These are phyloP conservation scores for Pichia phayaonensis DNA, from an alignment of 805 yeast species.

Conservation along the genomic window DNA sequence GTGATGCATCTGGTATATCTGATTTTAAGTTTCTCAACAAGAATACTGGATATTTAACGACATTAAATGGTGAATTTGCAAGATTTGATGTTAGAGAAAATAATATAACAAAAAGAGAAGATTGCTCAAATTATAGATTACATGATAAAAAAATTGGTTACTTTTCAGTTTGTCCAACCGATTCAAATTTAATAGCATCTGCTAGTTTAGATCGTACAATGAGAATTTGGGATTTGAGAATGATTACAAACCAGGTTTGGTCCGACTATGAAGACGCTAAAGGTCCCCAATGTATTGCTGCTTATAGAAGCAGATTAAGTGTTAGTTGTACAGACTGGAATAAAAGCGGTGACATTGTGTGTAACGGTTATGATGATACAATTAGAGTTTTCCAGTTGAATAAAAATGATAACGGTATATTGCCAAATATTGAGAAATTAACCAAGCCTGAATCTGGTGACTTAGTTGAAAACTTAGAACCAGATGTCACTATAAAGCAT, in stretches of 20 bases:
- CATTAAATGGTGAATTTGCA: constrained; percentile 74
- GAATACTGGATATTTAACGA: constrained; percentile 61
- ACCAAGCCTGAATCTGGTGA: constrained; percentile 18
- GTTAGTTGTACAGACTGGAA: constrained; percentile 85
- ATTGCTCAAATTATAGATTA: constrained; percentile 41
- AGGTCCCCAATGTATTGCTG: constrained; percentile 48
- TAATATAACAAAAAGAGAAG: constrained; percentile 10
- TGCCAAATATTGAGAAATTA: constrained; percentile 11
- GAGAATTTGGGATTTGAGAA: constrained; percentile 81
- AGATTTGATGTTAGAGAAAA: constrained; percentile 56
- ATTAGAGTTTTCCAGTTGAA: constrained; percentile 59
- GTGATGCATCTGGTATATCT: constrained; percentile 58
- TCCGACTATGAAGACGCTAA: constrained; percentile 43
- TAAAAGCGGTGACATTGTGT: constrained; percentile 57
- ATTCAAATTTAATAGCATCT: constrained; percentile 63
- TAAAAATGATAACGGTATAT: constrained; percentile 24
- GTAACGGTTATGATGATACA: constrained; percentile 90
- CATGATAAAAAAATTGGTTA: constrained; percentile 93
- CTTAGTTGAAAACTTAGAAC: constrained; percentile 40
- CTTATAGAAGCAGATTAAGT: constrained; percentile 68
- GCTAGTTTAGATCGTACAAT: constrained; percentile 84
- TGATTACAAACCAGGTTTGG: constrained; percentile 41
- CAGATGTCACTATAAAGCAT: constrained; percentile 62
- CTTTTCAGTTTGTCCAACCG: constrained; percentile 67
- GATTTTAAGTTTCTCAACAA: constrained; percentile 58